A percentile compares a stretch with the other conserved stretches of the same genome.
These are phyloP conservation scores for Lentinula detonsa DNA, from an alignment of 768 basidiomycete genomes.

Conservation along the genomic window DNA sequence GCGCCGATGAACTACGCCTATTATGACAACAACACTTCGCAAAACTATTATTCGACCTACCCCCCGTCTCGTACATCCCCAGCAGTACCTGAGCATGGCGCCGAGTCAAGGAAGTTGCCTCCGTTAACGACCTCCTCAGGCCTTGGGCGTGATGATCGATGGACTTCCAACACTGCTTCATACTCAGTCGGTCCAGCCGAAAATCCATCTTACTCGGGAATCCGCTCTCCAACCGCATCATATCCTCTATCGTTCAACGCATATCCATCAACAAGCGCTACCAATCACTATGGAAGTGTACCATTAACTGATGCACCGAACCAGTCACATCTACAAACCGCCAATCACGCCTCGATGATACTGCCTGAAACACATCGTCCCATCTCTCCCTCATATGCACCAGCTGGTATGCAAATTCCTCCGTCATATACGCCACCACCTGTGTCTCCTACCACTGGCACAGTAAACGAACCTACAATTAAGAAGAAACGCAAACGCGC, in stretches of 20 bases:
- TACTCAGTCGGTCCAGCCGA: conserved; percentile 30
- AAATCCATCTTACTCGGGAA: conserved; percentile 30
- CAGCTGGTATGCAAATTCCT: conserved; percentile 26
- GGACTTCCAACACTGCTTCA: conserved; percentile 17
- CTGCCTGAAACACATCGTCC: conserved; percentile 30
- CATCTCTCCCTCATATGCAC: conserved; percentile 35
- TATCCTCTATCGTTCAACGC: conserved; percentile 51
- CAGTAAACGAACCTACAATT: conserved; percentile 59
- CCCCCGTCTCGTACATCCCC: conserved; percentile 29
- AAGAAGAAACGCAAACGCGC: conserved; percentile 89
- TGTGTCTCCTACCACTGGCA: conserved; percentile 30
- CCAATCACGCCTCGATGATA: neutral
- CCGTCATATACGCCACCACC: conserved; percentile 52
- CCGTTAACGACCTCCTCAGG: conserved; percentile 23
- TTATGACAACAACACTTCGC: conserved; percentile 17
- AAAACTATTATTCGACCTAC: conserved; percentile 11
- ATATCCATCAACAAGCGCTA: conserved; percentile 30
- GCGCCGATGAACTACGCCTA: conserved; percentile 29
- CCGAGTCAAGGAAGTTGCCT: conserved; percentile 36
- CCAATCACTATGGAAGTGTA: conserved; percentile 8
- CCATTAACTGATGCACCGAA: conserved; percentile 4
- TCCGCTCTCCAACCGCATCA: conserved; percentile 61
- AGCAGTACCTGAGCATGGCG: conserved; percentile 23
- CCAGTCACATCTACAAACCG: neutral
- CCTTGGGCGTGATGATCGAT: conserved; percentile 25